Evolutionary conservation across 805 yeast species (phyloP), one percentile per base, ranked within the genome.

Genomic region (Starmera dryadoides): DNA sequence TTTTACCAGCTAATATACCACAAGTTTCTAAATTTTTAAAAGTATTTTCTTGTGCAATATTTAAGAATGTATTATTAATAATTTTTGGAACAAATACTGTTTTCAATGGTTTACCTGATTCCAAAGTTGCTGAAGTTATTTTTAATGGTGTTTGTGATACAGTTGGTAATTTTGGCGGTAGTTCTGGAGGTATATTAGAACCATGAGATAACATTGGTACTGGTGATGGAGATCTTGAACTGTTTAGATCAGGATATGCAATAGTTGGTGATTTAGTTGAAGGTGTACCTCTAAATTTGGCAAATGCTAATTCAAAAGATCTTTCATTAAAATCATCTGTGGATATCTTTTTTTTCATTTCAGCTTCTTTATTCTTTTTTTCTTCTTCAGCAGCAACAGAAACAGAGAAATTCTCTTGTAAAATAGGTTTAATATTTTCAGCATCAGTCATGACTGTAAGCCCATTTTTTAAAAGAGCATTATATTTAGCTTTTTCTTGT

Each of bases 1-100:
- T 60, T 46, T 67, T 73, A 0, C 86, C 86, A 52, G 84, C 76
- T 23, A 79, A 62, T 17, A 79, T 75, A 11, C 86, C 86, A 51
- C 85, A 79, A 0, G 85, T 79, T 49, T 79, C 86, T 14, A 80
- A 58, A 30, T 70, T 71, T 14, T 56, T 57, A 2, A 35, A 19
- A 1, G 86, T 79, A 49, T 79, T 80, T 4, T 58, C 44, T 15
- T 55, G 47, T 1, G 85, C 79, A 11, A 75, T 51, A 19, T 55
- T 48, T 8, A 77, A 59, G 47, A 79, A 79, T 19, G 51, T 42
- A 2, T 55, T 41, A 23, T 73, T 63, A 16, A 79, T 57, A 20
- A 58, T 56, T 0, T 55, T 38, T 1, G 86, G 81, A 11, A 78
- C 52, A 49, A 67, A 77, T 2, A 77, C 55, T 0, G 75, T 63